Percentiles rank a stretch among this genome's conserved stretches.
phyloP scores from a whole-genome alignment of 306 rosid species.

The Oxytropis ochrocephala region DNA sequence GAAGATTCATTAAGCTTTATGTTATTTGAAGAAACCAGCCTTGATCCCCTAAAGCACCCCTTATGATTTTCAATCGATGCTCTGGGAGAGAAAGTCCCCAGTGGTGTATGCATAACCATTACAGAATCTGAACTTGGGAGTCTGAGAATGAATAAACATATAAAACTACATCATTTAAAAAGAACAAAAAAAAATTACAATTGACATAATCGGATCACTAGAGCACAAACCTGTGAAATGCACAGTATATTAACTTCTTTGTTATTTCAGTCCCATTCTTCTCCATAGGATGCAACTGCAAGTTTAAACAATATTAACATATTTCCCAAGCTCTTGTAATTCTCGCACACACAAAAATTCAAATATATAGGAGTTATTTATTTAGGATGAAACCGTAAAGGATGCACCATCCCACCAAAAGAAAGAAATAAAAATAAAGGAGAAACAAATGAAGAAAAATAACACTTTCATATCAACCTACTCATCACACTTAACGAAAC shows the following conservation, averaged over 20 bases:
- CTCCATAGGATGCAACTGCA: conserved; percentile 72
- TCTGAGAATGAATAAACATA: conserved; percentile 36
- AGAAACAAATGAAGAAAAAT: not conserved
- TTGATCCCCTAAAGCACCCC: conserved; percentile 77
- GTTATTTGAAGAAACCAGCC: conserved; percentile 59
- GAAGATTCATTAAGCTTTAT: conserved; percentile 50
- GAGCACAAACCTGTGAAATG: conserved; percentile 72
- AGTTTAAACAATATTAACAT: conserved; percentile 28
- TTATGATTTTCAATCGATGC: conserved; percentile 56
- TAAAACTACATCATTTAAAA: not conserved
- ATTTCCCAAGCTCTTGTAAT: conserved; percentile 24
- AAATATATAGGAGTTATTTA: not conserved
- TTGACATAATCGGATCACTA: not conserved
- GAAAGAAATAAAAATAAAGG: not conserved
- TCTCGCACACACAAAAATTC: conserved; percentile 10
- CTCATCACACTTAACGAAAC: conserved; percentile 17
- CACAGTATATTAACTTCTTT: conserved; percentile 71
- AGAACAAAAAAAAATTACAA: not conserved
- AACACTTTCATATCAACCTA: not conserved
- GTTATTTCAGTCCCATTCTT: conserved; percentile 65
- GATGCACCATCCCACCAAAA: not conserved
- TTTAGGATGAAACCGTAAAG: conserved; percentile 3
- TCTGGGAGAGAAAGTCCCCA: conserved; percentile 69
- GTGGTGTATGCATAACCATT: conserved; percentile 59
- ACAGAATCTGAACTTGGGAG: conserved; percentile 75